phyloP scores from a whole-genome alignment of 2,329 filamentous ascomycete genomes.

The Calonectria pauciramosa region DNA sequence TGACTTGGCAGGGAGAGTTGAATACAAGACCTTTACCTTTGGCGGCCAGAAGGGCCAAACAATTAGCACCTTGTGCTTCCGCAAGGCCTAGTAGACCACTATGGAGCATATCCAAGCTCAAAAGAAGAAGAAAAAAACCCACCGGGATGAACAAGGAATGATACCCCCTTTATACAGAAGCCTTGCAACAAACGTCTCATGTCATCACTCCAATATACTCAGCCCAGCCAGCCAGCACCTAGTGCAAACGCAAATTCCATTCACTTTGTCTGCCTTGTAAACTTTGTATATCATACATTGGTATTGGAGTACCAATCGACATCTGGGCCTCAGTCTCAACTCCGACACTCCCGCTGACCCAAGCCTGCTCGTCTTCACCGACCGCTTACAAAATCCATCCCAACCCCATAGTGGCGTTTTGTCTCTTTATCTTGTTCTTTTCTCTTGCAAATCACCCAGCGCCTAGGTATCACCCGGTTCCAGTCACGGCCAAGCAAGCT shows the following conservation, averaged over 20 bases:
- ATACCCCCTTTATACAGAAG: slow-evolving; percentile 25
- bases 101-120: background rate
- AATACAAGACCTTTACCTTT: slow-evolving; percentile 90
- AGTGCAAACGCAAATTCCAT: slow-evolving; percentile 35
- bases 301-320: slow-evolving; percentile 36
- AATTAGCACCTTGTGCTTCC: slow-evolving; percentile 89
- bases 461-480: slow-evolving; percentile 15
- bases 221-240: slow-evolving; percentile 31
- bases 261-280: slow-evolving; percentile 40
- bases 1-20: slow-evolving; percentile 75
- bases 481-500: slow-evolving; percentile 9
- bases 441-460: slow-evolving; percentile 9
- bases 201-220: background rate
- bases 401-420: slow-evolving; percentile 14
- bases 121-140: background rate
- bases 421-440: slow-evolving; percentile 20
- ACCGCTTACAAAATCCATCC: slow-evolving; percentile 2
- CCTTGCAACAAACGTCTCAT: background rate
- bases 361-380: slow-evolving; percentile 23
- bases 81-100: slow-evolving; percentile 51
- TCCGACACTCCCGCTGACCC: slow-evolving; percentile 21
- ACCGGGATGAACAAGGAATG: background rate
- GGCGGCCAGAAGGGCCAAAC: slow-evolving; percentile 90
- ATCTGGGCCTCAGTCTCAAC: slow-evolving; percentile 25
- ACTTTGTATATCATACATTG: slow-evolving; percentile 45